These are phyloP conservation scores for Coemansia sp. DNA, from an alignment of 371 early-diverging fungal species.

Conservation along the genomic window DNA sequence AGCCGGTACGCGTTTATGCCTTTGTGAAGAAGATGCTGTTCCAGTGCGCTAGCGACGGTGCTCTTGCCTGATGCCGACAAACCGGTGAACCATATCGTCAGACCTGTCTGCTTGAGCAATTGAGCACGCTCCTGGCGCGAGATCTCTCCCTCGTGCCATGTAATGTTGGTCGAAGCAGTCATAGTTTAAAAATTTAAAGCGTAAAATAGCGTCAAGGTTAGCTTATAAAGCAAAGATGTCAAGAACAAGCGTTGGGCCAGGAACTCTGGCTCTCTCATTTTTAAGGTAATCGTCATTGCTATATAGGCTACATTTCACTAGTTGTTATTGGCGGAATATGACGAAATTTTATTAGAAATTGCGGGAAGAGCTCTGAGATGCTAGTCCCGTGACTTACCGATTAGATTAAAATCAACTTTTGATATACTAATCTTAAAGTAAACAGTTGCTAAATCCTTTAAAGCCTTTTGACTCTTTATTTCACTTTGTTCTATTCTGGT, in stretches of 20 bases:
- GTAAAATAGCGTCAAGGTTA: not conserved
- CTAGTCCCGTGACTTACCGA: not conserved
- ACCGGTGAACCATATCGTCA: constrained; percentile 92
- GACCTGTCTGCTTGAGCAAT: constrained; percentile 77
- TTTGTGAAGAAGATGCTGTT: constrained; percentile 76
- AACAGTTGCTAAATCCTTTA: not conserved
- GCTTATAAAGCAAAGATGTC: not conserved
- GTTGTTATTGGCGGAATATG: constrained; percentile 11
- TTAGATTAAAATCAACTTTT: not conserved
- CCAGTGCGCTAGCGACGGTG: constrained; percentile 86
- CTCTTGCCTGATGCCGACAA: constrained; percentile 94
- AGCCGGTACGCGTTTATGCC: constrained; percentile 80
- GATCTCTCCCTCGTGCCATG: constrained; percentile 84
- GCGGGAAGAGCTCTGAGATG: not conserved
- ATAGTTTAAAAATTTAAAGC: not conserved
- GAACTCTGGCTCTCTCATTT: not conserved
- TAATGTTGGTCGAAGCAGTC: constrained; percentile 73
- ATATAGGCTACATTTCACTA: not conserved
- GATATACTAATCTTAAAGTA: not conserved
- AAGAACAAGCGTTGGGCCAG: not conserved
- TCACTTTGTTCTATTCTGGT: not conserved
- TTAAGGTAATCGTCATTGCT: not conserved
- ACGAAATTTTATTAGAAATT: not conserved
- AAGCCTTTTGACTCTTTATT: not conserved
- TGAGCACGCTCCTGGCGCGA: constrained; percentile 71